Evolutionary conservation across 768 basidiomycete species (phyloP).

Genomic region (Lentinula guzmanii): DNA sequence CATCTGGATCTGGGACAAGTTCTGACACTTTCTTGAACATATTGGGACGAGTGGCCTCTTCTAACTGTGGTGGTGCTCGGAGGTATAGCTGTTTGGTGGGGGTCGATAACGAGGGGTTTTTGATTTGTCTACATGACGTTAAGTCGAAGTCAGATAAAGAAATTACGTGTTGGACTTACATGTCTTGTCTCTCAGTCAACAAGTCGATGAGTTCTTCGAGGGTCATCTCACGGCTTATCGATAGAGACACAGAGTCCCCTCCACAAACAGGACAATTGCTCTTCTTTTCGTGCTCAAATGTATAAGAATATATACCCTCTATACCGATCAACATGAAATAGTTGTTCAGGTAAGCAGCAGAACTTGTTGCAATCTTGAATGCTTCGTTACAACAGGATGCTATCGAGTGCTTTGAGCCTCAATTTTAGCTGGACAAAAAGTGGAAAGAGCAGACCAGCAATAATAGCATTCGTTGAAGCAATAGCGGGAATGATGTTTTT

Average conservation of each 20-base stretch:
- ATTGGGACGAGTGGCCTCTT: conserved; percentile 86
- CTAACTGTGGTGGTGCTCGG: conserved; percentile 89
- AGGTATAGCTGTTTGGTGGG: conserved; percentile 78
- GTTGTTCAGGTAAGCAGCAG: conserved; percentile 91
- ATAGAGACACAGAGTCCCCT: conserved; percentile 75
- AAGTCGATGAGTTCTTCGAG: conserved; percentile 87
- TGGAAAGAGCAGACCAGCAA: conserved; percentile 59
- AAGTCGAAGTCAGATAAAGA: conserved; percentile 5
- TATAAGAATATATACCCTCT: conserved; percentile 94
- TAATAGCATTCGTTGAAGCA: conserved; percentile 97
- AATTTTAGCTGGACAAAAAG: background rate
- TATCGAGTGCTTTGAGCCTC: conserved; percentile 20
- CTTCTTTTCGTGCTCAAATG: conserved; percentile 91
- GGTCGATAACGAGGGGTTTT: conserved; percentile 87
- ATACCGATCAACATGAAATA: conserved; percentile 99
- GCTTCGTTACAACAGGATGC: conserved; percentile 99
- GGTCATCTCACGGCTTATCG: conserved; percentile 65
- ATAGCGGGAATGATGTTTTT: conserved; percentile 99
- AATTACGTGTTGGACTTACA: conserved; percentile 45
- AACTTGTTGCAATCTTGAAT: conserved; percentile 96
- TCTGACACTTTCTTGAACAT: conserved; percentile 83
- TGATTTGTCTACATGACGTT: conserved; percentile 72
- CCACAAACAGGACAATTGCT: conserved; percentile 97
- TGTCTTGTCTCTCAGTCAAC: conserved; percentile 81
- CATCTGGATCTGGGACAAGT: conserved; percentile 58